These are phyloP conservation scores for Stentor roeselii DNA, from an alignment of 73 alveolate genomes.

Conservation along the genomic window DNA sequence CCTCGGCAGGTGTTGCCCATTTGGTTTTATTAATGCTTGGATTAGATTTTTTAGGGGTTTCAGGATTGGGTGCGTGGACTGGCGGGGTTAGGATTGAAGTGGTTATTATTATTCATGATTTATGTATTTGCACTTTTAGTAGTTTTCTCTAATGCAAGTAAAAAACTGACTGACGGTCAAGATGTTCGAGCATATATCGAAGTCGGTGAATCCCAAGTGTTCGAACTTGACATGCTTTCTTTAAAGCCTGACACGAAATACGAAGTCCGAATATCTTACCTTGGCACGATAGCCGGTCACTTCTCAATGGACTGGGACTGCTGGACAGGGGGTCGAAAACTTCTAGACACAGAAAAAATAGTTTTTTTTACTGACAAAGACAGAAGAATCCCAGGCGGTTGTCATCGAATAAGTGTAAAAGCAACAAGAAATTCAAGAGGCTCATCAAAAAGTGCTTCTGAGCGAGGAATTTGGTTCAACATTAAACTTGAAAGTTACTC, in stretches of 20 bases:
- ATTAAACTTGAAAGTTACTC: neutral
- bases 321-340: neutral
- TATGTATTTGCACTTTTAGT: no score
- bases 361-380: neutral
- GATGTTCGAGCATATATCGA: neutral
- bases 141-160: no score
- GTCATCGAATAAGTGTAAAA: neutral
- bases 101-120: no score
- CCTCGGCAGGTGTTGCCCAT: neutral
- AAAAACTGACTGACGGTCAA: neutral
- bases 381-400: neutral
- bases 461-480: neutral
- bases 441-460: neutral
- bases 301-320: neutral
- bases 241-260: neutral
- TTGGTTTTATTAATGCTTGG: no score
- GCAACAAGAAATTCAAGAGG: neutral
- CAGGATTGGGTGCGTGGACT: no score
- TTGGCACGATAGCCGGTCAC: neutral
- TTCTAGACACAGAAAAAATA: neutral
- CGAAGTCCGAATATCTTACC: neutral
- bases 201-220: neutral
- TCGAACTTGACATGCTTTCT: neutral
- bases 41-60: no score
- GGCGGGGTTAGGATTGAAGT: no score